Base-by-base conservation (phyloP, 83 land plant species). In the Diphasiastrum complanatum region DNA sequence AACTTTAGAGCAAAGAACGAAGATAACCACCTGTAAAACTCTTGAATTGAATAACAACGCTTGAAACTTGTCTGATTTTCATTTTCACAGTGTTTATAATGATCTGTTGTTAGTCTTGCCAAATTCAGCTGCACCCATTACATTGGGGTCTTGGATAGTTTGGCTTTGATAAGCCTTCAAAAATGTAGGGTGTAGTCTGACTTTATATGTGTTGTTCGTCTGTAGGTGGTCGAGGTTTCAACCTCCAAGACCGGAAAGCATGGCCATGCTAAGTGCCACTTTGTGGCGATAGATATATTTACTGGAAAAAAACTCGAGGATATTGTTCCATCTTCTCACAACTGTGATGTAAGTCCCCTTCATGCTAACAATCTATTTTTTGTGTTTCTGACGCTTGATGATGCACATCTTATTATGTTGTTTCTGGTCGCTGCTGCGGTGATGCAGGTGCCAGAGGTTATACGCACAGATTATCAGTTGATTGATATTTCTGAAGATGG, bases 401-500 rank as follows among this genome's bases (percentile, higher is more conserved):
- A 35, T 35, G 33, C 22, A 35, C 24, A 5, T 48, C 8, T 51
- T 24, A 0, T 3, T 38, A 1, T 0, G 16, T 4, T 53, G 34
- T 55, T 38, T 14, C 8, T 14, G 8, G 14, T 8, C 8, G 14
- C 43, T 38, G 43, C 14, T 8, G 8, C 19, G 52, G 20, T 11
- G 12, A 14, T 20, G 36, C 79, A 89, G 95, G 91, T 85, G 65
- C 96, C 96, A 0, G 79, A 89, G 69, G 96, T 89, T 54, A 75
- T 28, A 29, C 96, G 91, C 47, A 81, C 80, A 64, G 95, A 89
- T 60, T 89, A 83, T 41, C 91, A 88, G 84, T 83, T 89, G 43
- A 85, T 89, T 70, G 91, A 83, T 58, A 81, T 85, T 26, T 83
- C 87, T 8, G 96, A 89, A 59, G 96, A 89, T 85, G 96, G 96